A percentile compares a stretch with the other conserved stretches of the same genome.
Conservation (phyloP, 108 stramenopile genomes). For the Fragilariopsis cylindrus region DNA sequence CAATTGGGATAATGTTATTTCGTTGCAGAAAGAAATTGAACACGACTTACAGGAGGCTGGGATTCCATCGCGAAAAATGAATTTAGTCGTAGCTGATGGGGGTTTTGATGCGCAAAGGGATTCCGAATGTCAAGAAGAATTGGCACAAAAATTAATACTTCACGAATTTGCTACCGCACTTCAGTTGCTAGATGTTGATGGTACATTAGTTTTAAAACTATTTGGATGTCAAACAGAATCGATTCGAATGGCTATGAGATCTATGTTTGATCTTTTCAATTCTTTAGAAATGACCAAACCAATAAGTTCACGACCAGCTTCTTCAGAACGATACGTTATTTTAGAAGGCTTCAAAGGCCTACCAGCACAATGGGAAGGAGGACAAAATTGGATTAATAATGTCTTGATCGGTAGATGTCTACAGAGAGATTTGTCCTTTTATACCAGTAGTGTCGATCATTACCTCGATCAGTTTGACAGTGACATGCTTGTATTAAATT, state of each 20-base stretch:
- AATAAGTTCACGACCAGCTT: slow-evolving; percentile 82
- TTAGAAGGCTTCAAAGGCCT: slow-evolving; percentile 57
- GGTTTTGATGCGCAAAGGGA: slow-evolving; percentile 90
- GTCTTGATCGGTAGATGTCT: slow-evolving; percentile 52
- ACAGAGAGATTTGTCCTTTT: slow-evolving; percentile 11
- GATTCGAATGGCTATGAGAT: slow-evolving; percentile 43
- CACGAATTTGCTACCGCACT: slow-evolving; percentile 80
- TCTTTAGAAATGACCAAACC: slow-evolving; percentile 66
- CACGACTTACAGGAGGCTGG: slow-evolving; percentile 23
- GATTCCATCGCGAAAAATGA: slow-evolving; percentile 27
- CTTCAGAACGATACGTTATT: slow-evolving; percentile 83
- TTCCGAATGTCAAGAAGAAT: slow-evolving; percentile 71
- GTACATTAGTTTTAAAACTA: slow-evolving; percentile 72
- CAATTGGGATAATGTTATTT: slow-evolving; percentile 76
- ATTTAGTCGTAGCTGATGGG: slow-evolving; percentile 86
- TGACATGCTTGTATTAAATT: slow-evolving; percentile 53
- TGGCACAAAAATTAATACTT: slow-evolving; percentile 69
- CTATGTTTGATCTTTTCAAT: slow-evolving; percentile 54
- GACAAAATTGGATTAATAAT: slow-evolving; percentile 49
- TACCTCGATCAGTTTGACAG: slow-evolving; percentile 49
- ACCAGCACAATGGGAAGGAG: slow-evolving; percentile 45
- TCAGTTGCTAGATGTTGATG: slow-evolving; percentile 52
- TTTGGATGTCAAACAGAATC: slow-evolving; percentile 69
- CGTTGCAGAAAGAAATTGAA: slow-evolving; percentile 41
- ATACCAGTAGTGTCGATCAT: background rate